Percentiles rank a stretch among this genome's conserved stretches.
Conservation (phyloP, 352 stramenopile genomes). For the Phytophthora fragariae region DNA sequence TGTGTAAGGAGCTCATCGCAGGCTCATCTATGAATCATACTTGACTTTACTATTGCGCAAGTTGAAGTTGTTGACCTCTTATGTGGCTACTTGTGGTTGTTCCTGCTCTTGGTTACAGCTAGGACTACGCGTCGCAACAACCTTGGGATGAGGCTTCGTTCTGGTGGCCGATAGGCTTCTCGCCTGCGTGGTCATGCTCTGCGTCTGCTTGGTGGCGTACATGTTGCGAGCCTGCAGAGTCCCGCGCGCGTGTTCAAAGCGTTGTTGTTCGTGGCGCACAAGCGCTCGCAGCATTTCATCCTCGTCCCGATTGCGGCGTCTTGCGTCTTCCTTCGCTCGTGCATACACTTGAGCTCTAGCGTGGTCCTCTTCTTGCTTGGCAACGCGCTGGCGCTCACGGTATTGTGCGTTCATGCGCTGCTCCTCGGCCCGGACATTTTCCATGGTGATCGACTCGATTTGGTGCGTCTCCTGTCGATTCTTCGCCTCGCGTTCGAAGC, state of each 20-base stretch:
- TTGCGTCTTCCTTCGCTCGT: slow-evolving; percentile 48
- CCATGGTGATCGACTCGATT: slow-evolving; percentile 45
- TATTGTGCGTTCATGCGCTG: slow-evolving; percentile 57
- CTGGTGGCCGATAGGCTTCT: slow-evolving; percentile 19
- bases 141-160: slow-evolving; percentile 22
- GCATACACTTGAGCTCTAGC: slow-evolving; percentile 36
- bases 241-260: slow-evolving; percentile 61
- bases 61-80: slow-evolving; percentile 20
- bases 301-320: slow-evolving; percentile 53
- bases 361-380: slow-evolving; percentile 30
- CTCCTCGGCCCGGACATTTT: slow-evolving; percentile 51
- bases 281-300: slow-evolving; percentile 66
- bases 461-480: slow-evolving; percentile 63
- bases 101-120: slow-evolving; percentile 38
- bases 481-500: slow-evolving; percentile 63
- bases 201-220: slow-evolving; percentile 68
- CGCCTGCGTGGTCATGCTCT: slow-evolving; percentile 45
- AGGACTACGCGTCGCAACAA: not conserved
- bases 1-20: slow-evolving; percentile 2
- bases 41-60: slow-evolving; percentile 7
- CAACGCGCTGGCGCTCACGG: slow-evolving; percentile 27
- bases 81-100: slow-evolving; percentile 16
- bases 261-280: slow-evolving; percentile 70
- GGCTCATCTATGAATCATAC: not conserved
- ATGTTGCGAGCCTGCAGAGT: slow-evolving; percentile 69